Evolutionary conservation across 257 asterid genomes (phyloP), one percentile per base, ranked within the genome.

Genomic region (Plantago major): DNA sequence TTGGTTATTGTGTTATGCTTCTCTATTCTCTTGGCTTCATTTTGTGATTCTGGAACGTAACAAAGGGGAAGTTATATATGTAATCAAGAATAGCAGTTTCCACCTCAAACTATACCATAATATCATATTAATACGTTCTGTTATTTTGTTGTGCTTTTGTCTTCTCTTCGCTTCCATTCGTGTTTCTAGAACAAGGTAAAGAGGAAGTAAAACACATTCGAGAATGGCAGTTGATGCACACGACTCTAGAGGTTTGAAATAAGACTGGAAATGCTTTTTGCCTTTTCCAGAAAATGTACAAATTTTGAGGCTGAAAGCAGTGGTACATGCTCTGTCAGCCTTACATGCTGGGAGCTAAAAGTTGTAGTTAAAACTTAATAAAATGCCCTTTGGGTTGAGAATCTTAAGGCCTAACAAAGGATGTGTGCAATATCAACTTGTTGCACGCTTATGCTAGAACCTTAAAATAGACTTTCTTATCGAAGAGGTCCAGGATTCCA

Each of bases 11-110:
- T 9, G 11, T 12, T 26, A 46, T 40, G 9, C 19, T 55, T 22
- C 16, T n/a, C 63, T 45, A 15, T 48, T 11, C 46, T 40, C 22
- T 66, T 56, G 51, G 42, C 42, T 55, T 57, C 55, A 12, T 14
- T 17, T 46, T 42, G 53, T 50, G n/a, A 54, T 53, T 28, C 46
- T 65, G 50, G 44, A 37, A 61, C 59, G 12, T 45, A 33, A 33
- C 2, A 33, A 33, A 33, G 40, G 3, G 40, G 7, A 33, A 33
- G 40, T 2, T 33, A 4, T 4, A 33, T 7, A 33, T 3, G 40
- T 4, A 33, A 4, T 33, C 40, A 33, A 33, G 40, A 33, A 33
- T 33, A 7, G 40, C 40, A 33, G 40, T 33, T 33, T 1, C 40
- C 40, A 33, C 40, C 8, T 33, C 8, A 33, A 33, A 33, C 40